Evolutionary conservation across 2,329 filamentous ascomycete genomes (phyloP).

Genomic region (Botryotinia convoluta): DNA sequence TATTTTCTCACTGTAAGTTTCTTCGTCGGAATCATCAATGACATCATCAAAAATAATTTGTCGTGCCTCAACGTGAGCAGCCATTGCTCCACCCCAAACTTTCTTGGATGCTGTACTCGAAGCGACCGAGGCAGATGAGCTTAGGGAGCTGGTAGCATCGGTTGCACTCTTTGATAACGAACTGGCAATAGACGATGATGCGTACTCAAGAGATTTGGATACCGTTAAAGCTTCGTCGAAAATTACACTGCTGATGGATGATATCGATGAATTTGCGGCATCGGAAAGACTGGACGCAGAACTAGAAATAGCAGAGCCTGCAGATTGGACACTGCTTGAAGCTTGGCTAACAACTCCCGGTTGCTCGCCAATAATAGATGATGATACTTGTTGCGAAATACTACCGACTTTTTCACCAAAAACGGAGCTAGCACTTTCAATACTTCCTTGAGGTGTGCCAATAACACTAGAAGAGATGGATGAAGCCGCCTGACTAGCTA

Average conservation of each 20-base stretch:
- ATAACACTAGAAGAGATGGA: constrained; percentile 31
- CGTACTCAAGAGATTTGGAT: constrained; percentile 33
- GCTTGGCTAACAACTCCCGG: constrained; percentile 34
- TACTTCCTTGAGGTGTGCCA: constrained; percentile 31
- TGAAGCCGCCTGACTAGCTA: constrained; percentile 26
- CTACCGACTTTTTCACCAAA: constrained; percentile 29
- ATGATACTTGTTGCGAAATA: constrained; percentile 30
- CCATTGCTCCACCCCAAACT: constrained; percentile 46
- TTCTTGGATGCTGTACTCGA: constrained; percentile 44
- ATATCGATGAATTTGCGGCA: constrained; percentile 30
- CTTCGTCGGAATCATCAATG: constrained; percentile 44
- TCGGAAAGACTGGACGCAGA: constrained; percentile 31
- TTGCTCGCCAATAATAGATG: constrained; percentile 31
- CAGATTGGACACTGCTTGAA: constrained; percentile 32
- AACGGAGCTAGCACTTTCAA: constrained; percentile 33
- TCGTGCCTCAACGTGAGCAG: constrained; percentile 47
- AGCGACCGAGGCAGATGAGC: constrained; percentile 31
- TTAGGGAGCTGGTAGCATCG: constrained; percentile 31
- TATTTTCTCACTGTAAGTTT: constrained; percentile 49
- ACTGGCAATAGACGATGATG: constrained; percentile 37
- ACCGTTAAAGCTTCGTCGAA: constrained; percentile 26
- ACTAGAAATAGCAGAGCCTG: constrained; percentile 31
- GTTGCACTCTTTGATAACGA: constrained; percentile 38
- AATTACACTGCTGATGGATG: constrained; percentile 25
- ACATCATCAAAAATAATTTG: constrained; percentile 47